These are phyloP conservation scores for Orbilia javanica DNA, from an alignment of 2,329 filamentous ascomycete species.

Conservation along the genomic window DNA sequence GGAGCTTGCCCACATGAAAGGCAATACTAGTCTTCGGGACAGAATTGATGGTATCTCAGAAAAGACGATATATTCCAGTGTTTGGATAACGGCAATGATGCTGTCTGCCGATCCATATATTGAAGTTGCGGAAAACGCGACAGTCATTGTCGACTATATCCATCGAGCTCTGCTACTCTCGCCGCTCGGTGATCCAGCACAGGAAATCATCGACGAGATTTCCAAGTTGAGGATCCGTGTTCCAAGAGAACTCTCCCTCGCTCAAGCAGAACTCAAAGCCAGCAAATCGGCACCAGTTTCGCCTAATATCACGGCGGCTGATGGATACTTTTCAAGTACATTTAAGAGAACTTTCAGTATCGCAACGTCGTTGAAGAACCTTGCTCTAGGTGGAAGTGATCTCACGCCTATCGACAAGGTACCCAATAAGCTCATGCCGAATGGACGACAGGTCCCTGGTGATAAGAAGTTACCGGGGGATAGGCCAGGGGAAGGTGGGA, in stretches of 20 bases:
- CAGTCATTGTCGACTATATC: constrained; percentile 86
- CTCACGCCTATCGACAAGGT: constrained; percentile 63
- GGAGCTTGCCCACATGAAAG: constrained; percentile 60
- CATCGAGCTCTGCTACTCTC: constrained; percentile 83
- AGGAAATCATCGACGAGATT: constrained; percentile 80
- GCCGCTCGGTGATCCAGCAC: constrained; percentile 77
- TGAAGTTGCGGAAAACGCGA: constrained; percentile 87
- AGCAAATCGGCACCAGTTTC: constrained; percentile 66
- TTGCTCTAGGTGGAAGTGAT: constrained; percentile 67
- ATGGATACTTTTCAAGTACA: constrained; percentile 74
- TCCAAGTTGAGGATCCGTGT: constrained; percentile 66
- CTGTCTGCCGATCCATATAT: constrained; percentile 94
- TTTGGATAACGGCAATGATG: constrained; percentile 93
- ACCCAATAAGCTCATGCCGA: constrained; percentile 43
- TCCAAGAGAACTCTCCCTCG: constrained; percentile 60
- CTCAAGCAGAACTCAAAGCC: constrained; percentile 64
- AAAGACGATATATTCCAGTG: constrained; percentile 90
- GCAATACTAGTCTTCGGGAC: constrained; percentile 62
- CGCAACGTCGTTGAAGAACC: constrained; percentile 74
- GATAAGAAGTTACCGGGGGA: constrained; percentile 62
- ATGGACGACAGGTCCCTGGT: constrained; percentile 46
- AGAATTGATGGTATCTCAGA: constrained; percentile 75
- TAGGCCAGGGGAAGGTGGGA: constrained; percentile 63
- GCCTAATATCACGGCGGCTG: constrained; percentile 68
- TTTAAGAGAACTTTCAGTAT: constrained; percentile 75